phyloP scores from a whole-genome alignment of 139 green algal genomes.

The Chlorella sp. region DNA sequence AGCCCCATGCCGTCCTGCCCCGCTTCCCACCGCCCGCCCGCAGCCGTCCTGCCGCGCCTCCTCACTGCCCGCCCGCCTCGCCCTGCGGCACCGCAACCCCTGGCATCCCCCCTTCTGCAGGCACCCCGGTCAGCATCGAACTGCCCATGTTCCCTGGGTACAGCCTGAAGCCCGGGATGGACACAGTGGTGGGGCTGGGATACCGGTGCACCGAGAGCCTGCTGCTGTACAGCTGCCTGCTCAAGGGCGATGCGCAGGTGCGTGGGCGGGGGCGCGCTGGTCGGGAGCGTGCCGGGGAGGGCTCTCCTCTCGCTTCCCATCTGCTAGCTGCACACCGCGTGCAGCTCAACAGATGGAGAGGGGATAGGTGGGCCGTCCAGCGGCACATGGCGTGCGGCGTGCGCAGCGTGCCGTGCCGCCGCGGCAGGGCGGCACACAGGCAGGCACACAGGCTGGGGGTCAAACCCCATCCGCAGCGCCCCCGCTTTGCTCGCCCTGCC shows the following conservation, averaged over 20 bases:
- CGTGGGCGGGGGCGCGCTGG: not conserved
- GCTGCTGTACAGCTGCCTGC: slow-evolving; percentile 25
- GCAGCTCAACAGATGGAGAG: no score
- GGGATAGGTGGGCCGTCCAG: no score
- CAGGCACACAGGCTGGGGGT: no score
- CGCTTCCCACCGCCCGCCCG: not conserved
- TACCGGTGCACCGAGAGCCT: slow-evolving; percentile 19
- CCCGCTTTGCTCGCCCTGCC: not conserved
- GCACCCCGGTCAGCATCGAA: slow-evolving; percentile 37
- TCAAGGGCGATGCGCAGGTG: slow-evolving; percentile 22
- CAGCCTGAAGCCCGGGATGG: not conserved
- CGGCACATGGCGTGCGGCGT: not conserved
- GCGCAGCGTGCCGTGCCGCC: not conserved
- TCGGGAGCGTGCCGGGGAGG: not conserved
- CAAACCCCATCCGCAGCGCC: no score
- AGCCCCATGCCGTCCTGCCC: not conserved
- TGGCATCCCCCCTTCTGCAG: not conserved
- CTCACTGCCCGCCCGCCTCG: not conserved
- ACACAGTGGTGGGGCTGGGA: slow-evolving; percentile 30
- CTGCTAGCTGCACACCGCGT: no score
- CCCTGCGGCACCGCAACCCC: not conserved
- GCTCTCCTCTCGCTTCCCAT: no score
- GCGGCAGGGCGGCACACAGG: not conserved
- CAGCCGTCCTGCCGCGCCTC: not conserved
- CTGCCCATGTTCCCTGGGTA: slow-evolving; percentile 31